These are phyloP conservation scores for Penicillium angulare DNA, from an alignment of 495 filamentous ascomycete genomes.

Conservation along the genomic window DNA sequence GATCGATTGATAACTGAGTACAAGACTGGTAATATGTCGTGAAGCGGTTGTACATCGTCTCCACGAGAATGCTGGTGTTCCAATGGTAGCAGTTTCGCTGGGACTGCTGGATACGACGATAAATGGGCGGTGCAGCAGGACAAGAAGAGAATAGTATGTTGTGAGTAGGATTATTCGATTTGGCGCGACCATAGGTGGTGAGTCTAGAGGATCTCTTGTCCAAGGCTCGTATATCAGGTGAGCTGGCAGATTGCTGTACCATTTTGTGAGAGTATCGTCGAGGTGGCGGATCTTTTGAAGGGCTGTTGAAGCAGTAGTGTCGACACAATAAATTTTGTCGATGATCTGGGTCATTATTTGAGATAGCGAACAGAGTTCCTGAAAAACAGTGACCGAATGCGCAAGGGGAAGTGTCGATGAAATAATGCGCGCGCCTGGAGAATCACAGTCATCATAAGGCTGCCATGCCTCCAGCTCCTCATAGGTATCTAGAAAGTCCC, in stretches of 20 bases:
- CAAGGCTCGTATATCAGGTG: constrained; percentile 7
- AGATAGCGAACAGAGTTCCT: constrained; percentile 19
- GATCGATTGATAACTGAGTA: constrained; percentile 7
- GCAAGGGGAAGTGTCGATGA: not conserved
- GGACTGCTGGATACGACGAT: too few relatives aligned
- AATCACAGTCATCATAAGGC: constrained; percentile 6
- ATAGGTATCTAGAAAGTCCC: constrained; percentile 22
- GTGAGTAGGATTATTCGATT: constrained; percentile 11
- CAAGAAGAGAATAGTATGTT: constrained; percentile 15
- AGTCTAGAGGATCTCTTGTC: not conserved
- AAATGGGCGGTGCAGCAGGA: constrained; percentile 21
- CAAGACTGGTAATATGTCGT: constrained; percentile 17
- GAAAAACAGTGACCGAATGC: constrained; percentile 22
- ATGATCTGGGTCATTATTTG: constrained; percentile 25
- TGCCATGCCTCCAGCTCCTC: constrained; percentile 32
- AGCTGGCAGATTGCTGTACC: constrained; percentile 14
- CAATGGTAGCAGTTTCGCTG: constrained; percentile 11
- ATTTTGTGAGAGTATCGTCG: constrained; percentile 5
- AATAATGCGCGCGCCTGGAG: not conserved
- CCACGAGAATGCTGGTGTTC: constrained; percentile 11
- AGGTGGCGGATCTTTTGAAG: too few relatives aligned
- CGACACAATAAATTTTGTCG: constrained; percentile 21
- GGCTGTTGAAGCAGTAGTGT: constrained; percentile 6
- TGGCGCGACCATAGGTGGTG: not conserved
- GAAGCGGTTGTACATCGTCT: constrained; percentile 18